These are phyloP conservation scores for Aspergillus alliaceus DNA, from an alignment of 2,329 filamentous ascomycete genomes.

Conservation along the genomic window DNA sequence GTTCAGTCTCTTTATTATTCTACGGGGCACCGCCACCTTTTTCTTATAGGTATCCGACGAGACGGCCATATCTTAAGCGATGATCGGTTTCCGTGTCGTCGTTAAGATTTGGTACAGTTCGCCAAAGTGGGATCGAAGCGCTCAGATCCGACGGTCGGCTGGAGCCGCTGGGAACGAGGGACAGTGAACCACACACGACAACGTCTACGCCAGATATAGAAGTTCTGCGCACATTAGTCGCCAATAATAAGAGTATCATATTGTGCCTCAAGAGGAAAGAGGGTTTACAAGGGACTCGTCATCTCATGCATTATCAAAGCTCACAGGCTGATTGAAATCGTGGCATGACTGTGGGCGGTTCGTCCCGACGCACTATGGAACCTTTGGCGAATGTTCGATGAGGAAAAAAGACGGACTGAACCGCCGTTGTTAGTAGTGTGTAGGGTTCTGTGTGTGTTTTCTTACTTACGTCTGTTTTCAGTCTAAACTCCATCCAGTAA, in stretches of 20 bases:
- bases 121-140: constrained; percentile 7
- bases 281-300: constrained; percentile 5
- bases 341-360: not conserved
- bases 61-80: not conserved
- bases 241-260: not conserved
- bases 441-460: too few relatives aligned
- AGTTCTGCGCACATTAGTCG: not conserved
- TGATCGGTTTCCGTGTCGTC: not conserved
- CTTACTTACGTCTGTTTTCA: too few relatives aligned
- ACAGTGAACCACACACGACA: not conserved
- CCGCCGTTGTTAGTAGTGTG: too few relatives aligned
- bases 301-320: not conserved
- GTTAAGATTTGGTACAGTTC: not conserved
- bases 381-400: not conserved
- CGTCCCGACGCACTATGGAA: constrained; percentile 5
- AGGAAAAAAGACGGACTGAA: not conserved
- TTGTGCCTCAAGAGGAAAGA: not conserved
- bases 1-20: constrained; percentile 1
- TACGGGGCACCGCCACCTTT: not conserved
- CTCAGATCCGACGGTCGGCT: constrained; percentile 15
- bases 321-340: not conserved
- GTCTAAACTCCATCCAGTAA: too few relatives aligned
- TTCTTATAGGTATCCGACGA: not conserved
- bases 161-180: constrained; percentile 5
- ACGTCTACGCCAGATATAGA: not conserved